These are phyloP conservation scores for Verticillium albo-atrum DNA, from an alignment of 2,329 filamentous ascomycete genomes.

Conservation along the genomic window DNA sequence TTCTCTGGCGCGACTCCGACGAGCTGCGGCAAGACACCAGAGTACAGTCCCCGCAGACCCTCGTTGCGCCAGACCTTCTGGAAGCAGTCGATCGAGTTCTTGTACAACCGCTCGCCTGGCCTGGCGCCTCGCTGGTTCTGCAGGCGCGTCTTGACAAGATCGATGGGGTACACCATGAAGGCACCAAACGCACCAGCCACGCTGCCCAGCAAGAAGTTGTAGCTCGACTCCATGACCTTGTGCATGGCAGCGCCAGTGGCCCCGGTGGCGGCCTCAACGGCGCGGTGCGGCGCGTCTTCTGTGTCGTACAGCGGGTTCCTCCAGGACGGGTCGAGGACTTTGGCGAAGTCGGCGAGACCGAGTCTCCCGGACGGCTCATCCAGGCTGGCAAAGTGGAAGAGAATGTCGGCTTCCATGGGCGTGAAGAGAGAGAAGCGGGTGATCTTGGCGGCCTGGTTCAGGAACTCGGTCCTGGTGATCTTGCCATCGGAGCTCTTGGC, in stretches of 20 bases:
- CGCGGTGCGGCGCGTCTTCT: slow-evolving; percentile 35
- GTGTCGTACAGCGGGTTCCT: slow-evolving; percentile 54
- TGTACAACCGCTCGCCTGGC: slow-evolving; percentile 86
- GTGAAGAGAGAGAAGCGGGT: slow-evolving; percentile 96
- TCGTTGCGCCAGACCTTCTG: slow-evolving; percentile 92
- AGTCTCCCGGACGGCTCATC: slow-evolving; percentile 86
- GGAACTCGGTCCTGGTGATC: slow-evolving; percentile 89
- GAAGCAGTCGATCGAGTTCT: slow-evolving; percentile 95
- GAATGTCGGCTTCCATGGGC: slow-evolving; percentile 96
- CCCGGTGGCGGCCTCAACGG: slow-evolving; percentile 44
- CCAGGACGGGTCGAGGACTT: slow-evolving; percentile 94
- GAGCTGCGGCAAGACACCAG: slow-evolving; percentile 88
- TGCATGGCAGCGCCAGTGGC: slow-evolving; percentile 44
- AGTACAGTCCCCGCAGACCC: slow-evolving; percentile 85
- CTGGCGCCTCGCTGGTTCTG: slow-evolving; percentile 87
- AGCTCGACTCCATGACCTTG: slow-evolving; percentile 68
- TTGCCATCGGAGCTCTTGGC: slow-evolving; percentile 80
- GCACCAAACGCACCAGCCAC: slow-evolving; percentile 94
- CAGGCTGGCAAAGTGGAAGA: slow-evolving; percentile 96
- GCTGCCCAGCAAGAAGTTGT: slow-evolving; percentile 88
- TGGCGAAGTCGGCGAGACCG: slow-evolving; percentile 79
- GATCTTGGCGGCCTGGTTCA: slow-evolving; percentile 86
- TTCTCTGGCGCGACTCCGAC: slow-evolving; percentile 99
- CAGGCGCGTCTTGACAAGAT: slow-evolving; percentile 96
- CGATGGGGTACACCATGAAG: slow-evolving; percentile 99